Evolutionary conservation across 148 eudicot species (phyloP).

Genomic region (Amaranthus hypochondriacus): DNA sequence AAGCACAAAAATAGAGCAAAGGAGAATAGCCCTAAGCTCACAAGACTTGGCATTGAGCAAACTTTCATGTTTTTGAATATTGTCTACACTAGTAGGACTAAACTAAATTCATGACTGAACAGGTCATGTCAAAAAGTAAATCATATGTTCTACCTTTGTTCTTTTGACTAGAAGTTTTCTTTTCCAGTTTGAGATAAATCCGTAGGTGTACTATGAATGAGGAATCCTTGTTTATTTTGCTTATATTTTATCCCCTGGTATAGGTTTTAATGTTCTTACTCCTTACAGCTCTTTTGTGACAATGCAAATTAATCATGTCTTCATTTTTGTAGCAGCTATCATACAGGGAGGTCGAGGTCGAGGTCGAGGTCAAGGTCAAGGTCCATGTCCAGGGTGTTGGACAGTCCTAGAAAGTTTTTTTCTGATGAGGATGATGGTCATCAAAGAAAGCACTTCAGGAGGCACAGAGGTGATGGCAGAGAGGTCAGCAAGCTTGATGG

Average conservation of each 20-base stretch:
- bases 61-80: neutral
- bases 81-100: neutral
- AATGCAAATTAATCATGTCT: conserved; percentile 7
- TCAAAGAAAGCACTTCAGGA: conserved; percentile 26
- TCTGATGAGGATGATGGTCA: conserved; percentile 41
- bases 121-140: neutral
- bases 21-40: too few relatives aligned
- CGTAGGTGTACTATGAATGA: too few relatives aligned
- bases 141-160: neutral
- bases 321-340: conserved; percentile 23
- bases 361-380: too few relatives aligned
- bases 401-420: conserved; percentile 34
- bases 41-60: too few relatives aligned
- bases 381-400: conserved; percentile 53
- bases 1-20: too few relatives aligned
- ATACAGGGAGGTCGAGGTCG: conserved; percentile 37
- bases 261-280: neutral
- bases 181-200: neutral
- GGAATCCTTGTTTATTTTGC: too few relatives aligned
- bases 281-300: neutral
- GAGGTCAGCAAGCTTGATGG: conserved; percentile 22
- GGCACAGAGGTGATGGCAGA: conserved; percentile 27
- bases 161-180: neutral
- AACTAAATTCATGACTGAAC: neutral
- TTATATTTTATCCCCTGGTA: neutral